These are phyloP conservation scores for Coemansia sp. DNA, from an alignment of 192 early-diverging fungal species.

Conservation along the genomic window DNA sequence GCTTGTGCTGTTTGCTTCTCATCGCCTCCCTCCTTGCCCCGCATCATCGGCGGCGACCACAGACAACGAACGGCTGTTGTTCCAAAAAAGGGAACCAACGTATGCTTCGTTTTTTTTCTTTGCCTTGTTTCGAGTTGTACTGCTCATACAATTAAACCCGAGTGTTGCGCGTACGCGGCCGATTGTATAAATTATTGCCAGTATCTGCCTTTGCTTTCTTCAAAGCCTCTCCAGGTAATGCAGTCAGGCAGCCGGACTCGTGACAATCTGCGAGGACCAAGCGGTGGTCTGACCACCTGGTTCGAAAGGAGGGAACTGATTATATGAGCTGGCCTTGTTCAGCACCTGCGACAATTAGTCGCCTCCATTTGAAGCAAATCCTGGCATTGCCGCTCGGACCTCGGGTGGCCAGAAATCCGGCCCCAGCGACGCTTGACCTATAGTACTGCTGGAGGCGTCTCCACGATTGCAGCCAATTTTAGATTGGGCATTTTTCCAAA, in stretches of 20 bases:
- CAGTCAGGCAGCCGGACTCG: neutral
- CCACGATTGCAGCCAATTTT: neutral
- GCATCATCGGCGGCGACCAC: conserved; percentile 1
- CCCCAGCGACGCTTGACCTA: neutral
- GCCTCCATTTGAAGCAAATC: neutral
- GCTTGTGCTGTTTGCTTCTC: neutral
- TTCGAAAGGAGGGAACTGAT: neutral
- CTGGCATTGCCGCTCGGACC: neutral
- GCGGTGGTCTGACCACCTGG: neutral
- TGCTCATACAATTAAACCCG: neutral
- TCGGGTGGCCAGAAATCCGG: neutral
- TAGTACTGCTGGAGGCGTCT: neutral
- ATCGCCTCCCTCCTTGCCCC: conserved; percentile 3
- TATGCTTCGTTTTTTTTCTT: neutral
- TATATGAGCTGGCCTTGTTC: neutral
- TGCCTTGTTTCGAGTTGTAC: neutral
- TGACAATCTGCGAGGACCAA: neutral
- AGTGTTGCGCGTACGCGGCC: neutral
- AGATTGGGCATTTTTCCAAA: neutral
- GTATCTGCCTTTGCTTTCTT: neutral
- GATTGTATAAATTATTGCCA: neutral
- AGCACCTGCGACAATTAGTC: neutral
- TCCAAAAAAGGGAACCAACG: neutral
- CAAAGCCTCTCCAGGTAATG: neutral
- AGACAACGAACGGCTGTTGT: neutral